Conservation (phyloP, 176 grass and related monocot species). For the Eragrostis nindensis region DNA sequence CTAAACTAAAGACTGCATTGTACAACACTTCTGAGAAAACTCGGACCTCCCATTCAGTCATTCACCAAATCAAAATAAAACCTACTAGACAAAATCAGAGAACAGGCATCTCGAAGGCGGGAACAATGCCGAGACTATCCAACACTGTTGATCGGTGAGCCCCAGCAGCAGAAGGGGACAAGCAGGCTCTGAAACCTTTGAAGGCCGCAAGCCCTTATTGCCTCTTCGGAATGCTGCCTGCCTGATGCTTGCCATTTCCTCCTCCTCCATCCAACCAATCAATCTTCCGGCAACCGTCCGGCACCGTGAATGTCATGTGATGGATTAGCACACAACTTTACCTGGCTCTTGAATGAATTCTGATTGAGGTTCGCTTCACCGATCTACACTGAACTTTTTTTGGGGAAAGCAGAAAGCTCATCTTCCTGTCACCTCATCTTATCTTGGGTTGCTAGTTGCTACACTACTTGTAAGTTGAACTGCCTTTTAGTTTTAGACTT, state of each 20-base stretch:
- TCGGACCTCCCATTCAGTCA: no score
- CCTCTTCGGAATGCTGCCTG: conserved; percentile 44
- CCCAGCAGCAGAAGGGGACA: conserved; percentile 40
- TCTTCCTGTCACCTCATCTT: conserved; percentile 11
- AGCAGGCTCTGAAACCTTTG: conserved; percentile 43
- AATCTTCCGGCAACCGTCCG: neutral
- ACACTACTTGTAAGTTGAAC: no score
- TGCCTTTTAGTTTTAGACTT: conserved; percentile 28
- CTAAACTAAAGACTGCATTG: neutral
- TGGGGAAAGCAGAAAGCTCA: conserved; percentile 1
- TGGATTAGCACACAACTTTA: conserved; percentile 31
- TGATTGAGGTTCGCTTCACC: conserved; percentile 25
- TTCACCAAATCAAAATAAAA: neutral
- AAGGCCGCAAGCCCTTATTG: conserved; percentile 43
- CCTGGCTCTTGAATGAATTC: conserved; percentile 7
- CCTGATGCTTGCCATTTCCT: conserved; percentile 27
- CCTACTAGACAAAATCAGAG: neutral
- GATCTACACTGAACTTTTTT: conserved; percentile 9
- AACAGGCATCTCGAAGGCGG: neutral
- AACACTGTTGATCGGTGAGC: conserved; percentile 1
- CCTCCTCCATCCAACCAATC: neutral
- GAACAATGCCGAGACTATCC: conserved; percentile 23
- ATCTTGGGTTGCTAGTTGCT: neutral
- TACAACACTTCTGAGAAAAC: conserved; percentile 12
- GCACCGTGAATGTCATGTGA: conserved; percentile 42